phyloP scores from a whole-genome alignment of 768 basidiomycete species.

The Floccularia luteovirens region DNA sequence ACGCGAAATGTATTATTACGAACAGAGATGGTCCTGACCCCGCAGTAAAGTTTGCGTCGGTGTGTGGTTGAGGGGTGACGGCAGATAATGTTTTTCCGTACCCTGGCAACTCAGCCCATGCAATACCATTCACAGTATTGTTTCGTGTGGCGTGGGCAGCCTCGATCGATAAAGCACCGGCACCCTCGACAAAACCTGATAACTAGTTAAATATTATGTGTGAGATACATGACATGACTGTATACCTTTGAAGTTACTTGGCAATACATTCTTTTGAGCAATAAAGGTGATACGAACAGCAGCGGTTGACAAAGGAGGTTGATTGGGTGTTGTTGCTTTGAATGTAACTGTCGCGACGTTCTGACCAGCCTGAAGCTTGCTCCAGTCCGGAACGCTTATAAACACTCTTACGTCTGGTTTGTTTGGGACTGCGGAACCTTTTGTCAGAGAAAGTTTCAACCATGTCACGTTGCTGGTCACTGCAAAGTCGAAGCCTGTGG shows the following conservation, averaged over 20 bases:
- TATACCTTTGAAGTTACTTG: conserved; percentile 42
- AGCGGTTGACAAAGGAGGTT: conserved; percentile 37
- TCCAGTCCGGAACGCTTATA: conserved; percentile 51
- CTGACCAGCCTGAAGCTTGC: conserved; percentile 27
- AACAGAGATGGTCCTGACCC: conserved; percentile 59
- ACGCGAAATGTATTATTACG: conserved; percentile 12
- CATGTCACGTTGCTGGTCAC: conserved; percentile 42
- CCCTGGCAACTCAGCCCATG: conserved; percentile 53
- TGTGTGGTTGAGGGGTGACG: conserved; percentile 50
- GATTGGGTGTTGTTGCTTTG: conserved; percentile 33
- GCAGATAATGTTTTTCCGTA: conserved; percentile 55
- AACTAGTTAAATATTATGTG: background rate
- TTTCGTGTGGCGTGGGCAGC: conserved; percentile 50
- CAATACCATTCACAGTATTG: conserved; percentile 37
- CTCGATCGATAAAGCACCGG: conserved; percentile 59
- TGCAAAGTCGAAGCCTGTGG: conserved; percentile 47
- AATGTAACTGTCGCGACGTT: conserved; percentile 34
- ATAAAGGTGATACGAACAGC: conserved; percentile 24
- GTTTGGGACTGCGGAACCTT: conserved; percentile 40
- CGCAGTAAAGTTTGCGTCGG: conserved; percentile 46
- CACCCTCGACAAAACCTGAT: conserved; percentile 56
- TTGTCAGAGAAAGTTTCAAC: conserved; percentile 37
- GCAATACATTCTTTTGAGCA: conserved; percentile 28
- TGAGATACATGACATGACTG: background rate
- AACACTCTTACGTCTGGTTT: conserved; percentile 47